Evolutionary conservation across 2,329 filamentous ascomycete species (phyloP).

Genomic region (Trichoderma asperellum): DNA sequence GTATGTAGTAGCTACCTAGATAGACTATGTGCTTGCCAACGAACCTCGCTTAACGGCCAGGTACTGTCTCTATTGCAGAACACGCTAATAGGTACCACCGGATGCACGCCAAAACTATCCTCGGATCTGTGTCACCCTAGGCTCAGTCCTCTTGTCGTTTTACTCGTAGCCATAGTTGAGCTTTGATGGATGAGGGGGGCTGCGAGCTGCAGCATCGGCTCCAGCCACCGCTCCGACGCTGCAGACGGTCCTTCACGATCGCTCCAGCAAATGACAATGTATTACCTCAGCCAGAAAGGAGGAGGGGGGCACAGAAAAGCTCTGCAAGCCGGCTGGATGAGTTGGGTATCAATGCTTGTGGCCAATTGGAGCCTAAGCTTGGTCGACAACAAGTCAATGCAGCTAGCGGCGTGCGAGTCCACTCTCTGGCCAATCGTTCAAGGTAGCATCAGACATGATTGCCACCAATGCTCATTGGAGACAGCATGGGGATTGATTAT

Average conservation of each 20-base stretch:
- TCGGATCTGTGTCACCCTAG: not conserved
- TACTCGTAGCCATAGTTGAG: not conserved
- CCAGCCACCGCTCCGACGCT: not conserved
- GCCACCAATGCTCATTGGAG: slow-evolving; percentile 3
- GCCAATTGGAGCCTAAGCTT: slow-evolving; percentile 45
- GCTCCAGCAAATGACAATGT: not conserved
- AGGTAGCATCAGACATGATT: slow-evolving; percentile 7
- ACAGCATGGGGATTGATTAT: slow-evolving; percentile 1
- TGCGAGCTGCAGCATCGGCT: not conserved
- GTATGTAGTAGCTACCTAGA: too few species aligned
- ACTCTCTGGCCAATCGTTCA: slow-evolving; percentile 8
- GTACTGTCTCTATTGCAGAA: not conserved
- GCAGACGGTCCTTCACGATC: not conserved
- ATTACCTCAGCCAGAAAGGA: slow-evolving; percentile 23
- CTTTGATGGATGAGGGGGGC: not conserved
- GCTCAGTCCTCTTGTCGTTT: not conserved
- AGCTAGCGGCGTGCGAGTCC: slow-evolving; percentile 35
- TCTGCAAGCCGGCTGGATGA: slow-evolving; percentile 25
- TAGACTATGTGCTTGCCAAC: not conserved
- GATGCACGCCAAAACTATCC: not conserved
- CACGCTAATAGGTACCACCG: not conserved
- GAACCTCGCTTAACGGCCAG: not conserved
- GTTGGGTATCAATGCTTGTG: slow-evolving; percentile 48
- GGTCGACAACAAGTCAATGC: slow-evolving; percentile 34
- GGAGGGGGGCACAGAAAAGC: not conserved